Evolutionary conservation across 345 rosid genomes (phyloP).

Genomic region (Eucalyptus coolabah): DNA sequence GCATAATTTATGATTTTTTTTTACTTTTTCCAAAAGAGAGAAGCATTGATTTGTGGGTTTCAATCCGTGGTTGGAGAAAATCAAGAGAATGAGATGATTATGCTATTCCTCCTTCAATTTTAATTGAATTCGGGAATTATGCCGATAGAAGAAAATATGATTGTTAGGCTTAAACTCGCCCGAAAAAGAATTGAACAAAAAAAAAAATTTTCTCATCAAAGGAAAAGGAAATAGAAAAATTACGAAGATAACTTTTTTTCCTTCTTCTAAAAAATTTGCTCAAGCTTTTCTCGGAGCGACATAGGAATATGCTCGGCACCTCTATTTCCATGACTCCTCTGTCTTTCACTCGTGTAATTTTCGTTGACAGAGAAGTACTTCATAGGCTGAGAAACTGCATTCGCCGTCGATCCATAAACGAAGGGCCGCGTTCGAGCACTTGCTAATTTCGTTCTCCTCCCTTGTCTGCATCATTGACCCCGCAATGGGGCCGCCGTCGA

Average conservation of each 20-base stretch:
- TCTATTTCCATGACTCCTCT: background rate
- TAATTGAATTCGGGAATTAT: background rate
- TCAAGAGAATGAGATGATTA: background rate
- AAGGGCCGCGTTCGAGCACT: background rate
- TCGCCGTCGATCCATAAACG: background rate
- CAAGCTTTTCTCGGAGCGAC: background rate
- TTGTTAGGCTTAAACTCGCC: background rate
- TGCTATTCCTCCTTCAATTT: background rate
- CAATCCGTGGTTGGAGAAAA: background rate
- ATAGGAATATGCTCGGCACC: background rate
- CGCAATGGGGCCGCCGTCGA: too few relatives aligned
- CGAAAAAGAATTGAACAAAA: background rate
- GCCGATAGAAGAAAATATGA: background rate
- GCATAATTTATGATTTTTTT: too few relatives aligned
- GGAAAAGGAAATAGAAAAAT: background rate
- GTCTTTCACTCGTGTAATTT: background rate
- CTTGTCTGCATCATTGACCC: background rate
- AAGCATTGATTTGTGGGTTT: background rate
- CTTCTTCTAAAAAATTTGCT: background rate
- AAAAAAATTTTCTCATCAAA: rapidly evolving
- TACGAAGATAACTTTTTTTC: background rate
- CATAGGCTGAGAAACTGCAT: too few relatives aligned
- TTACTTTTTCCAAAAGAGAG: too few relatives aligned
- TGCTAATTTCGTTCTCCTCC: background rate
- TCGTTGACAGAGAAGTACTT: background rate